Evolutionary conservation across 345 rosid species (phyloP).

Genomic region (Salix brachista): DNA sequence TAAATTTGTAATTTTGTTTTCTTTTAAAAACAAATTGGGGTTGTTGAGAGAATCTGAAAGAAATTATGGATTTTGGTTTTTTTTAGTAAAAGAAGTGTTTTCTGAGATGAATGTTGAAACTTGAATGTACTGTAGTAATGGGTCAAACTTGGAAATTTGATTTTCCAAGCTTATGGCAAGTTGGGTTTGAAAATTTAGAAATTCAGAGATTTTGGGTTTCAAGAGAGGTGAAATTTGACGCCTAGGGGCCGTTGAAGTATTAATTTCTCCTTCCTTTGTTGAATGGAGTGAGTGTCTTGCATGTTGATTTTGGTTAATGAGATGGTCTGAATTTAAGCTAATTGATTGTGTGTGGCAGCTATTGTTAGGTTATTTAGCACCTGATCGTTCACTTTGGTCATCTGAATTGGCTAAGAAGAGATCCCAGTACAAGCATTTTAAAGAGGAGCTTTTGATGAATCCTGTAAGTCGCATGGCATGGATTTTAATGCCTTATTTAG

Average conservation of each 20-base stretch:
- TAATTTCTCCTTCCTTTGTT: neutral
- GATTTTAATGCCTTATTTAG: neutral
- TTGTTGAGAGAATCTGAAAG: neutral
- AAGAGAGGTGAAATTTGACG: neutral
- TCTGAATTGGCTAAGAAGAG: constrained; percentile 82
- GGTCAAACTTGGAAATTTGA: neutral
- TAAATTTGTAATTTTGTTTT: neutral
- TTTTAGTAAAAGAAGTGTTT: neutral
- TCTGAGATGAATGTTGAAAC: neutral
- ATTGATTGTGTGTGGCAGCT: constrained; percentile 48
- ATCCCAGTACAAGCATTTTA: constrained; percentile 82
- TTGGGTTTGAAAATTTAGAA: neutral
- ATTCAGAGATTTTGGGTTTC: neutral
- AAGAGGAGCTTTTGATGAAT: constrained; percentile 86
- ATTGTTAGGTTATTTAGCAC: constrained; percentile 72
- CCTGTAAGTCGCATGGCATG: constrained; percentile 55
- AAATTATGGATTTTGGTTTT: neutral
- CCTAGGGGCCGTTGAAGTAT: neutral
- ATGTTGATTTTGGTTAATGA: neutral
- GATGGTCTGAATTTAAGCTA: neutral
- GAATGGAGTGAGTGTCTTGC: neutral
- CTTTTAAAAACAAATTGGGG: neutral
- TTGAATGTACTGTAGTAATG: neutral
- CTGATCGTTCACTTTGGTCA: constrained; percentile 76
- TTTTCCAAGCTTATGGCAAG: neutral